Evolutionary conservation across 257 asterid species (phyloP).

Genomic region (Penstemon eatonii): DNA sequence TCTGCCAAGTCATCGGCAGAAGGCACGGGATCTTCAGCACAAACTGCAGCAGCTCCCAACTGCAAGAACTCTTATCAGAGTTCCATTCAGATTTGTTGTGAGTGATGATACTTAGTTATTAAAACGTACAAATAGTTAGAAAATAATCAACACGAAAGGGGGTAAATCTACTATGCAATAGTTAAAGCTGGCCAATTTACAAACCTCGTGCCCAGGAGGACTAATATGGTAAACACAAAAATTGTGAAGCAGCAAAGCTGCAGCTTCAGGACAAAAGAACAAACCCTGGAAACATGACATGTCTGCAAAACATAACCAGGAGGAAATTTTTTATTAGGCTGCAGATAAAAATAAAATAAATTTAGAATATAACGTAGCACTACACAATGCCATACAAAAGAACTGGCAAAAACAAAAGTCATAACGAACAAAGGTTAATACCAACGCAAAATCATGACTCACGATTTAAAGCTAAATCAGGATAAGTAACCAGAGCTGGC

Average conservation of each 20-base stretch:
- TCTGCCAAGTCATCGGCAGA: constrained; percentile 78
- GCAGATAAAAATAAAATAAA: background rate
- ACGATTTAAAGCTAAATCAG: constrained; percentile 94
- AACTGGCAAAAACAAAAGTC: constrained; percentile 2
- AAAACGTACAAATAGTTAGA: background rate
- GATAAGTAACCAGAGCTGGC: constrained; percentile 92
- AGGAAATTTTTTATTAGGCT: constrained; percentile 10
- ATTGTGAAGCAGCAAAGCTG: constrained; percentile 60
- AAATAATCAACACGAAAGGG: background rate
- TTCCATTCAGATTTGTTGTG: constrained; percentile 47
- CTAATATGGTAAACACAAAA: constrained; percentile 69
- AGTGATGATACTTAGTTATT: constrained; percentile 36
- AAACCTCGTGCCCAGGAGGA: constrained; percentile 77
- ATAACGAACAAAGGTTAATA: constrained; percentile 8
- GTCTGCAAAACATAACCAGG: constrained; percentile 46
- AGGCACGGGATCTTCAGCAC: constrained; percentile 53
- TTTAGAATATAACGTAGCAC: background rate
- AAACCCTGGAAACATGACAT: constrained; percentile 85
- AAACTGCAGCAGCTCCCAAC: constrained; percentile 93
- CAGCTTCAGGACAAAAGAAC: constrained; percentile 73
- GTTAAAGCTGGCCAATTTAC: constrained; percentile 30
- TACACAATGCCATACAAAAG: background rate
- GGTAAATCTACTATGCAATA: constrained; percentile 4
- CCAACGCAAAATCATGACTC: constrained; percentile 41
- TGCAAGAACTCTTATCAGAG: constrained; percentile 83